Evolutionary conservation across 257 asterid genomes (phyloP).

Genomic region (Rhazya stricta): DNA sequence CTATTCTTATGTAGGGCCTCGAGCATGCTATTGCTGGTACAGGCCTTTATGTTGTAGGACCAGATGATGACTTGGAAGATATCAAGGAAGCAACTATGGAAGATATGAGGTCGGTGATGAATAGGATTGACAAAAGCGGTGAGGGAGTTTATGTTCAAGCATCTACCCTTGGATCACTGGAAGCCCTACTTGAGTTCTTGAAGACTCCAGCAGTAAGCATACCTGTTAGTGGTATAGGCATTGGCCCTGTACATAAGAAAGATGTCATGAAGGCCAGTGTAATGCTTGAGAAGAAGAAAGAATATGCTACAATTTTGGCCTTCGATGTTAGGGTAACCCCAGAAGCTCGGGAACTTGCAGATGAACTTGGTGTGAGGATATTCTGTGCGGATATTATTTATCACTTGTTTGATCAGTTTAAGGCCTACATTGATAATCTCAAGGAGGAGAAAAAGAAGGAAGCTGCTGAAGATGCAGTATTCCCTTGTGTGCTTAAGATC

Average conservation of each 20-base stretch:
- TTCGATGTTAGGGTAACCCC: conserved; percentile 89
- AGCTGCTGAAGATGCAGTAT: conserved; percentile 91
- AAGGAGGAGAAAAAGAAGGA: conserved; percentile 94
- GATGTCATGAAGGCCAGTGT: conserved; percentile 98
- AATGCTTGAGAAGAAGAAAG: conserved; percentile 97
- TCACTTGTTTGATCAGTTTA: conserved; percentile 88
- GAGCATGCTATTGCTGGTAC: conserved; percentile 99
- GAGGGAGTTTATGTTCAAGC: conserved; percentile 98
- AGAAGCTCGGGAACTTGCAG: conserved; percentile 91
- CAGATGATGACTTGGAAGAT: conserved; percentile 73
- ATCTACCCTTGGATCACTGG: conserved; percentile 94
- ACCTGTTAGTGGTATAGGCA: conserved; percentile 97
- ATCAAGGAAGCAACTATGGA: conserved; percentile 86
- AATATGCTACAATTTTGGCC: conserved; percentile 85
- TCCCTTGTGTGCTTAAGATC: conserved; percentile 91
- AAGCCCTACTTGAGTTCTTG: conserved; percentile 90
- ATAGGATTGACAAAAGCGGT: conserved; percentile 83
- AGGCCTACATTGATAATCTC: conserved; percentile 85
- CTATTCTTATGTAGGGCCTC: conserved; percentile 60
- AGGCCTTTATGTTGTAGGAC: conserved; percentile 81
- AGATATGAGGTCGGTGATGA: conserved; percentile 92
- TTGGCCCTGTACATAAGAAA: conserved; percentile 90
- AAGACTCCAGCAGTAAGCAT: conserved; percentile 84
- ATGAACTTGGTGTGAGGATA: conserved; percentile 79
- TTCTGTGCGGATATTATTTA: conserved; percentile 85